These are phyloP conservation scores for Sarocladium kiliense DNA, from an alignment of 2,329 filamentous ascomycete species.

Conservation along the genomic window DNA sequence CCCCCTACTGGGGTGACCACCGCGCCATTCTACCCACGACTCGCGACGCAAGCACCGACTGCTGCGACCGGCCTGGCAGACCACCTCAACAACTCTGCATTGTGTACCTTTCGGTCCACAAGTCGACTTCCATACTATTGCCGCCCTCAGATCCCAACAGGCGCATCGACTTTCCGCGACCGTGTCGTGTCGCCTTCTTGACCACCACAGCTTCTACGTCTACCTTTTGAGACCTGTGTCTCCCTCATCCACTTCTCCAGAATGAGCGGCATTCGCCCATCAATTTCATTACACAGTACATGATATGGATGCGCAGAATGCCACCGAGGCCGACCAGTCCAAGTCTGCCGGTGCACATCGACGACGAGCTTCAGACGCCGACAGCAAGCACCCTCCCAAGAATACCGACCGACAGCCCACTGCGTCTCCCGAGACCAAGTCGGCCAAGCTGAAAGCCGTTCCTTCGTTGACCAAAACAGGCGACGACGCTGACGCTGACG, in stretches of 20 bases:
- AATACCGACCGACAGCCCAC: not conserved
- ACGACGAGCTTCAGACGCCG: constrained; percentile 2
- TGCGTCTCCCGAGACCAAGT: constrained; percentile 16
- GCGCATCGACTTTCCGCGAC: not conserved
- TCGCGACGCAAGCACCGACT: not conserved
- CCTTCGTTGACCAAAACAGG: constrained; percentile 11
- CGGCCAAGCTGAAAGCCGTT: constrained; percentile 9
- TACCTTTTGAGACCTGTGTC: not conserved
- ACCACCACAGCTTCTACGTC: not conserved
- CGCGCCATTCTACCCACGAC: not conserved
- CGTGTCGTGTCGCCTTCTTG: not conserved
- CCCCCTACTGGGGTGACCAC: not conserved
- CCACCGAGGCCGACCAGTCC: constrained; percentile 56
- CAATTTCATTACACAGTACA: constrained; percentile 45
- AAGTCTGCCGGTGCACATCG: constrained; percentile 45
- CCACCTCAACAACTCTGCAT: not conserved
- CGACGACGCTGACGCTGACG: constrained; percentile 25
- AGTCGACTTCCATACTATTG: not conserved
- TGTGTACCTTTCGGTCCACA: not conserved
- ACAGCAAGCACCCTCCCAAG: not conserved
- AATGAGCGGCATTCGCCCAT: constrained; percentile 52
- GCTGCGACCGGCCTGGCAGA: not conserved
- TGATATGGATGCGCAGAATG: constrained; percentile 67
- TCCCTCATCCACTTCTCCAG: constrained; percentile 33
- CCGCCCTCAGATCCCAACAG: not conserved